phyloP scores from a whole-genome alignment of 2,329 filamentous ascomycete species.

The Emericellopsis cladophorae region DNA sequence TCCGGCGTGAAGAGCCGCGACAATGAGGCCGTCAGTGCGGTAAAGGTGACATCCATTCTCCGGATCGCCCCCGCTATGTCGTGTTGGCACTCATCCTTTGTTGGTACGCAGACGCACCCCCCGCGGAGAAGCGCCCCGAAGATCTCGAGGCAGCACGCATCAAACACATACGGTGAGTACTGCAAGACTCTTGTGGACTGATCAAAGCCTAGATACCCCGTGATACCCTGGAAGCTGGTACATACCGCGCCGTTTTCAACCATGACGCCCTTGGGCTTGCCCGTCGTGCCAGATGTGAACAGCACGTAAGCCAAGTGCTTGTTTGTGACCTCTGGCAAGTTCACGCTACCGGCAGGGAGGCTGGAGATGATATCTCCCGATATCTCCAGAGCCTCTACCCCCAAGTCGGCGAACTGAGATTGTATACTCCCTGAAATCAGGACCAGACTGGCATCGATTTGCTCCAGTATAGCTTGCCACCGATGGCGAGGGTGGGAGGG shows the following conservation, averaged over 20 bases:
- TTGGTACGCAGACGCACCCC: slow-evolving; percentile 6
- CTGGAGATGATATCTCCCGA: not conserved
- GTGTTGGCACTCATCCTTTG: slow-evolving; percentile 5
- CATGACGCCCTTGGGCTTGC: slow-evolving; percentile 1
- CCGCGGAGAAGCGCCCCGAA: slow-evolving; percentile 3
- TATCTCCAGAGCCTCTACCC: not conserved
- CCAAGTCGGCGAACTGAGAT: not conserved
- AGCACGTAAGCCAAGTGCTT: slow-evolving; percentile 1
- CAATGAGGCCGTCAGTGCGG: not conserved
- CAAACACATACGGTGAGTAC: slow-evolving; percentile 7
- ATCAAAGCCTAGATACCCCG: slow-evolving; percentile 13
- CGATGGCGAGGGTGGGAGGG: not conserved
- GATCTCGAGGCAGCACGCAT: slow-evolving; percentile 3
- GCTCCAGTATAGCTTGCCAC: not conserved
- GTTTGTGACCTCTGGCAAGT: not conserved
- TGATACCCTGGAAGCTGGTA: not conserved
- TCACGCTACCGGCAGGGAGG: not conserved
- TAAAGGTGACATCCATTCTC: not conserved
- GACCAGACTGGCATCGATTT: slow-evolving; percentile 16
- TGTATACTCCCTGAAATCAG: slow-evolving; percentile 12
- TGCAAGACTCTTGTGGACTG: slow-evolving; percentile 1
- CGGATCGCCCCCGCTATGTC: slow-evolving; percentile 1
- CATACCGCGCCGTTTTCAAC: not conserved
- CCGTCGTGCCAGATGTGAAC: slow-evolving; percentile 5
- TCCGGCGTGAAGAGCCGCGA: slow-evolving; percentile 5